Base-by-base conservation (phyloP, 2,329 filamentous ascomycete genomes). In the Talaromyces marneffei region DNA sequence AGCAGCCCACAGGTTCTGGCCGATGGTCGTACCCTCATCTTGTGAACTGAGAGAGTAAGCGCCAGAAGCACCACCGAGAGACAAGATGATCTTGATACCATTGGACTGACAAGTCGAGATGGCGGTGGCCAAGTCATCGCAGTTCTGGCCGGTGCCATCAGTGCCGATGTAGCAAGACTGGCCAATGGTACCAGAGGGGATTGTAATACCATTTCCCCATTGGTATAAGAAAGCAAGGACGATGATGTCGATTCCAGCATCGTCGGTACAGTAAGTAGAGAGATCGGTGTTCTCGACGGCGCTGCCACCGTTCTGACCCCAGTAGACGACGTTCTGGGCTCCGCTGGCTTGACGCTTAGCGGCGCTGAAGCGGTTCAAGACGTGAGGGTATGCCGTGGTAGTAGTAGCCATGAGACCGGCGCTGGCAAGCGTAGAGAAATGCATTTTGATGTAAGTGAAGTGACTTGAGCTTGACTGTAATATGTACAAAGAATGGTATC, bases 41-140 rank as follows among this genome's bases (percentile, higher is more conserved):
- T 74, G 66, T 2, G 71, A 73, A 18, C 67, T 62, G 1, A 77
- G 65, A 9, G 70, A 70, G 65, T 76, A 75, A 9, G 74, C 66
- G n/a, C 75, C 72, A 29, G 66, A 67, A 1, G 74, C 77, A 40
- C 79, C 79, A 27, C 79, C 79, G 0, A 82, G 69, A 7, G 79
- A 77, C 6, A 81, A 64, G 61, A 81, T 74, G 25, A 82, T 69
- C 66, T 78, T 80, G 62, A 79, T 72, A 33, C 79, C 77, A 33
- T 69, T 68, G 2, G 62, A 62, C 66, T 79, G 77, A 69, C 80
- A 82, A 8, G 70, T 75, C 3, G 69, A 69, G 60, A 82, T 80
- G 14, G 76, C 73, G 4, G 71, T 60, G 2, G 73, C 69, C 9
- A 81, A 70, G 42, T 67, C 66, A 10, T 76, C 75, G 57, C 79